Base-by-base conservation (phyloP, 1,284 basidiomycete species). In the Schizophyllum amplum region DNA sequence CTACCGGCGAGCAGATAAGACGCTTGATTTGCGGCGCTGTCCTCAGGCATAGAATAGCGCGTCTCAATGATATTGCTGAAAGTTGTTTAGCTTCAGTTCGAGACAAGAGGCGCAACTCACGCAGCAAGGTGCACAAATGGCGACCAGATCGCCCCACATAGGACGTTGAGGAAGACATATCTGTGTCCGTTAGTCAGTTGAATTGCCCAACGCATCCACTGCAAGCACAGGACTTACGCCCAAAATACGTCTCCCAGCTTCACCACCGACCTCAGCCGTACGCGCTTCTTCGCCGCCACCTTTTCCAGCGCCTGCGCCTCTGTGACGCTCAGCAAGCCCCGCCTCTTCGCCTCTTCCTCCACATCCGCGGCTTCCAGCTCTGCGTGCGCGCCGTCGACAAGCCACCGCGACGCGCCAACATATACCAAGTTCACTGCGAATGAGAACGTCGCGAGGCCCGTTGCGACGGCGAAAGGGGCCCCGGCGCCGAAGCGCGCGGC, bases 161-260 rank as follows among this genome's bases (percentile, higher is more conserved):
- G 71, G 5, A 91, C 68, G 61, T 91, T 91, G 20, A 86, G 64
- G 4, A 76, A 82, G 56, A 88, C 82, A 66, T 88, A 88, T 21
- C 84, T 86, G 62, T n/a, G 55, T 55, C 24, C 17, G 27, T 9
- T 23, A 42, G 54, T 56, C 11, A 9, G 51, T 47, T n/a, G n/a
- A 61, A 5, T 42, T 17, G 25, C 17, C 11, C 49, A 23, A 50
- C 33, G 27, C 26, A 24, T 42, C 17, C 23, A 1, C 24, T 51
- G 47, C 27, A 57, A 22, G 7, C 17, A 59, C 47, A 42, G 33
- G 0, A 72, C 85, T 72, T 70, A 89, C 77, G 84, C 79, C 87
- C 88, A 92, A 65, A 91, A 92, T 9, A 88, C 76, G 65, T 91
- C 89, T 5, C 88, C 89, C 4, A 92, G 74, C 59, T 80, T 79